Base-by-base conservation (phyloP, 495 filamentous ascomycete species). In the Aspergillus nanangensis region DNA sequence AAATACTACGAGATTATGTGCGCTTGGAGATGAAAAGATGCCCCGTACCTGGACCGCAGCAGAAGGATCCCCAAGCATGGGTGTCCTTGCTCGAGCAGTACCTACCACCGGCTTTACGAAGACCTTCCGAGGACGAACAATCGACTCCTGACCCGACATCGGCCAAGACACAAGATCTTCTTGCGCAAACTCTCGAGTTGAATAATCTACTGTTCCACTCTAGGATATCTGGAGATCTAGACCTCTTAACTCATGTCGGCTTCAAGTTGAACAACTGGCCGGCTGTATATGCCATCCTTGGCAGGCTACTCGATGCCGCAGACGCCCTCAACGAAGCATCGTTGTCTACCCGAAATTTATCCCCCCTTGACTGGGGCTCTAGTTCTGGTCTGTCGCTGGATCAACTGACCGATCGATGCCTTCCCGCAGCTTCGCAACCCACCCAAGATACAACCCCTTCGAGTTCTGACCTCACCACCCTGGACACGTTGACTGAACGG, bases 221-320 rank as follows among this genome's bases (percentile, higher is more conserved):
- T 20, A 60, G 65, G 25, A 38, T 11, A 10, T 49, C 43, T 17
- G 48, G 48, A 9, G 34, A 61, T 15, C 19, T 66, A 10, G 65
- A 75, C 50, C 55, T 72, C 23, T 22, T 77, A 10, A 59, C 54
- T 8, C 61, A 76, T 51, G 45, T 76, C n/a, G 73, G 73, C 2
- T 66, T 72, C 42, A 46, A 61, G 13, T 37, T 63, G 42, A 60
- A 67, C 11, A 62, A 71, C 47, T 77, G 73, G 73, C 48, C 67
- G 32, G 63, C 55, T 8, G 72, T 74, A 8, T 48, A 69, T 36
- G 56, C 57, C 38, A 50, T 76, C 4, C 48, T 75, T 34, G 61
- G 50, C 46, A 58, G 47, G 33, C 53, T 77, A 48, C 50, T 77
- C 18, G 72, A 73, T 47, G 58, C 56, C 19, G 49, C 60, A 10